Percentiles rank a stretch among this genome's conserved stretches.
phyloP scores from a whole-genome alignment of 306 rosid species.

The Vigna nakashimae region DNA sequence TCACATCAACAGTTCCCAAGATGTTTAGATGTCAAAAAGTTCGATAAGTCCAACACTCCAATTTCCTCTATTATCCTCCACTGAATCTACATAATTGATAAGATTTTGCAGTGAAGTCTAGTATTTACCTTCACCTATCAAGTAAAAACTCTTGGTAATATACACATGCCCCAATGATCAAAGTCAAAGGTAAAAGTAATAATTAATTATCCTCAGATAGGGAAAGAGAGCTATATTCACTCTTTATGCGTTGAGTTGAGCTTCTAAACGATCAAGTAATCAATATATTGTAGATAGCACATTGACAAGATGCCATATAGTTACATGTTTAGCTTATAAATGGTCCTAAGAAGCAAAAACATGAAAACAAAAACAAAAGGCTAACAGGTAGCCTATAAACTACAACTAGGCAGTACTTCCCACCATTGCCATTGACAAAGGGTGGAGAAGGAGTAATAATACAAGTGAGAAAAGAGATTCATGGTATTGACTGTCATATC shows the following conservation, averaged over 20 bases:
- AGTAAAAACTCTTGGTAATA: background rate
- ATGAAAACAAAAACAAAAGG: conserved; percentile 26
- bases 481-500: conserved; percentile 55
- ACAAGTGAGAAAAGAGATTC: conserved; percentile 54
- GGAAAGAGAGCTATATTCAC: background rate
- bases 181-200: background rate
- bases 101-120: conserved; percentile 8
- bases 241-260: conserved; percentile 48
- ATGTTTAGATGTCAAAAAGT: conserved; percentile 15
- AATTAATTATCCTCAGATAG: background rate
- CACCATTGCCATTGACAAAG: conserved; percentile 52
- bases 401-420: conserved; percentile 54
- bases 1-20: conserved; percentile 39
- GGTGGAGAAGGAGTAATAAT: conserved; percentile 57
- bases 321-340: conserved; percentile 70
- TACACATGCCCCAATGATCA: background rate
- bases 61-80: background rate
- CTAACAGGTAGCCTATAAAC: conserved; percentile 54
- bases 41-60: conserved; percentile 10
- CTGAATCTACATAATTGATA: conserved; percentile 1
- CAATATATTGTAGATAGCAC: conserved; percentile 53
- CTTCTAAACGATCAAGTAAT: conserved; percentile 55
- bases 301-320: conserved; percentile 50
- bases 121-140: conserved; percentile 1
- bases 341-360: conserved; percentile 48